Base-by-base conservation (phyloP, 345 rosid species). In the Jatropha curcas region DNA sequence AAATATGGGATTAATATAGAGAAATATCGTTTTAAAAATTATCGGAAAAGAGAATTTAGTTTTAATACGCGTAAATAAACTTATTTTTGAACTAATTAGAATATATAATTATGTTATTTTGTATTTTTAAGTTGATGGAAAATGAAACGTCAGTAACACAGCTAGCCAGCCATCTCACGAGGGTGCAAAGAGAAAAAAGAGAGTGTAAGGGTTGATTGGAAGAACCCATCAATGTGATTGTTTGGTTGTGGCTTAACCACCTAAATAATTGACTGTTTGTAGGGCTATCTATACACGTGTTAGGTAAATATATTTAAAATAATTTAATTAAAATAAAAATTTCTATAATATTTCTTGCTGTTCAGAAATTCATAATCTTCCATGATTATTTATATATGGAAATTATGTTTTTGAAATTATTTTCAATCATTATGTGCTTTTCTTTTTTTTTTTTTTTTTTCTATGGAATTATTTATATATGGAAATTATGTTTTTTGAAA, bases 231-330 rank as follows among this genome's bases (percentile, higher is more conserved):
- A 70, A 60, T 71, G 17, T 60, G 74, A 62, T 55, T 51, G 72
- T 63, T 53, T 43, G 61, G 67, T 60, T 52, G 27, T 19, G 74
- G 60, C 74, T 80, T 80, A 80, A 77, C 85, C 71, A 76, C 81
- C 84, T 65, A 70, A 73, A 83, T 80, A 34, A 83, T 80, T 74
- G 81, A 53, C 73, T 71, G 71, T 56, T 35, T 67, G 79, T 68
- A 74, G 81, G 83, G 67, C 65, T 67, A 66, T 33, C 75, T 24
- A 22, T 76, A 68, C 80, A 76, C 66, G 80, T 79, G 85, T 60
- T 74, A 30, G 60, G 79, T 64, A 43, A 43, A 41, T 60, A 33
- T 22, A 60, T 34, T 4, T 2, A 22, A 11, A 59, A 11, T 33
- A 20, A 31, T 28, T 27, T 28, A 28, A 10, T 37, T 5, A 1